Percentiles rank a stretch among this genome's conserved stretches.
Evolutionary conservation across 2,329 filamentous ascomycete species (phyloP).

Genomic region (Botrytis cinerea): DNA sequence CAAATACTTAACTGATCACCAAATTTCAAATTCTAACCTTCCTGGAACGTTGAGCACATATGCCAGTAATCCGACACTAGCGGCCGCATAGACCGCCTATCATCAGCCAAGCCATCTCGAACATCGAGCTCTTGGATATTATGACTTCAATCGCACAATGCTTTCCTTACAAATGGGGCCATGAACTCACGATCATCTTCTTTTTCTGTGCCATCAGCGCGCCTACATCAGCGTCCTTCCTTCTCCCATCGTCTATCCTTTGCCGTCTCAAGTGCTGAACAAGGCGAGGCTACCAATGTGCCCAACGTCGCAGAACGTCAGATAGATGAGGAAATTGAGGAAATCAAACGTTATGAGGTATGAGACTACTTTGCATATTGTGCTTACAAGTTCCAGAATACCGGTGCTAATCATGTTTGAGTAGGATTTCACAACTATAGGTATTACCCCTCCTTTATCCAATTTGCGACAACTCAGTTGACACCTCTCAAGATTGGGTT

Average conservation of each 20-base stretch:
- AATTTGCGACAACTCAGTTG: constrained; percentile 39
- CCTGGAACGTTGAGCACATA: no score
- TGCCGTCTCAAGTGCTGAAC: constrained; percentile 65
- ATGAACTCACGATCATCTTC: constrained; percentile 44
- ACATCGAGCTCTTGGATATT: not conserved
- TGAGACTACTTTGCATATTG: constrained; percentile 29
- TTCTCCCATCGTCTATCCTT: constrained; percentile 59
- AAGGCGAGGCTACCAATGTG: constrained; percentile 56
- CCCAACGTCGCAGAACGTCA: constrained; percentile 62
- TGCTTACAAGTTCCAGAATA: not conserved
- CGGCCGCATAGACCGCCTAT: constrained; percentile 7
- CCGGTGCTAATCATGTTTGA: constrained; percentile 23
- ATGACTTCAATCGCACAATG: constrained; percentile 5
- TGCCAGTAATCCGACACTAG: not conserved
- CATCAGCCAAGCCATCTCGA: constrained; percentile 11
- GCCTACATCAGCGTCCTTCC: constrained; percentile 34
- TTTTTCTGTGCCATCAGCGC: constrained; percentile 35
- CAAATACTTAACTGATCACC: no score
- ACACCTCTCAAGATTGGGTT: constrained; percentile 74
- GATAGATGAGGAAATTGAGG: constrained; percentile 91
- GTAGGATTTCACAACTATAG: constrained; percentile 91
- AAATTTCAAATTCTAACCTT: no score
- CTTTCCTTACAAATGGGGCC: constrained; percentile 30
- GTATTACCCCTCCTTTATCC: constrained; percentile 45
- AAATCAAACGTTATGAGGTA: constrained; percentile 96